Conservation (phyloP, 2,329 filamentous ascomycete genomes). For the Peltaster fructicola region DNA sequence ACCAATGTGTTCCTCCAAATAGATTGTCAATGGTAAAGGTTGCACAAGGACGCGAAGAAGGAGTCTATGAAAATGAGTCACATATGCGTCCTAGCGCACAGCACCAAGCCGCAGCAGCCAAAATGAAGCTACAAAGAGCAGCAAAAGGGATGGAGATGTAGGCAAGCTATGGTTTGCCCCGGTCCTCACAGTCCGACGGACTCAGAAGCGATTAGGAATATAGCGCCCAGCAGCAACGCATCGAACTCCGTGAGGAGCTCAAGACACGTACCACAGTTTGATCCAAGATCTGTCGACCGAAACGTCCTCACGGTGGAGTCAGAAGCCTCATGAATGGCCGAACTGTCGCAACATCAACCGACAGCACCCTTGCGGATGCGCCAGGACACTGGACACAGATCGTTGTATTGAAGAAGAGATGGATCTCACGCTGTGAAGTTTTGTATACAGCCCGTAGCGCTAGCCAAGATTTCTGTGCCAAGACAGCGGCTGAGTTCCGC, state of each 20-base stretch:
- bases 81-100: too few species aligned
- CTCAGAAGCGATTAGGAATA: slow-evolving; percentile 84
- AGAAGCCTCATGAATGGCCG: slow-evolving; percentile 75
- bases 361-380: slow-evolving; percentile 33
- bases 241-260: slow-evolving; percentile 48
- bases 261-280: slow-evolving; percentile 34
- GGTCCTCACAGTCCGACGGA: slow-evolving; percentile 78
- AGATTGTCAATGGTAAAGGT: background rate
- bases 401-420: slow-evolving; percentile 36
- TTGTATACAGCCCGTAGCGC: slow-evolving; percentile 1
- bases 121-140: background rate
- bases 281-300: slow-evolving; percentile 94
- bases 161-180: slow-evolving; percentile 65
- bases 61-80: too few species aligned
- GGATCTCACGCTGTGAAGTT: slow-evolving; percentile 5
- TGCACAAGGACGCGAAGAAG: background rate
- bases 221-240: slow-evolving; percentile 46
- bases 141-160: slow-evolving; percentile 8
- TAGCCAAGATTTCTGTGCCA: background rate
- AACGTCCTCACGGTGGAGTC: slow-evolving; percentile 52
- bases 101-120: background rate
- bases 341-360: slow-evolving; percentile 72
- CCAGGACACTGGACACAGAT: slow-evolving; percentile 80
- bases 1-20: too few species aligned
- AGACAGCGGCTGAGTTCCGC: slow-evolving; percentile 1